Conservation (phyloP, 257 asterid species). For the Linderniella brevidens region DNA sequence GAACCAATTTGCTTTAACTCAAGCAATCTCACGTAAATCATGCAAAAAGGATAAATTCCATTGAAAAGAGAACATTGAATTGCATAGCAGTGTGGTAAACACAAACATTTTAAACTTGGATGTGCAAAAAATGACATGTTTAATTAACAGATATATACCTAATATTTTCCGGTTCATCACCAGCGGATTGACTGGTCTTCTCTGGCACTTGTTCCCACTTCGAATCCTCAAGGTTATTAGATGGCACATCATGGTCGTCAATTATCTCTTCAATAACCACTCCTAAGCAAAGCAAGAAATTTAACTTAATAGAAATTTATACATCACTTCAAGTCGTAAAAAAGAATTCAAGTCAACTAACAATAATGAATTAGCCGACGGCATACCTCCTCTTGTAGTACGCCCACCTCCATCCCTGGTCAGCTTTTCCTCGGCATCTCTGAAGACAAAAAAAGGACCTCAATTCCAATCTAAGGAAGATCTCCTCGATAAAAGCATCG, state of each 20-base stretch:
- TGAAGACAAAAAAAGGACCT: constrained; percentile 8
- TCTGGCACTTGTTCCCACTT: constrained; percentile 16
- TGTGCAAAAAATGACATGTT: neutral
- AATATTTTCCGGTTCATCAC: constrained; percentile 64
- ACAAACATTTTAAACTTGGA: too few relatives aligned
- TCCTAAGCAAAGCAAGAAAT: constrained; percentile 24
- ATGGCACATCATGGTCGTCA: constrained; percentile 44
- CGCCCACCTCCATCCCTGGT: constrained; percentile 33
- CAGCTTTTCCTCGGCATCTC: constrained; percentile 66
- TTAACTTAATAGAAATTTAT: neutral
- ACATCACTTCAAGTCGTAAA: too few relatives aligned
- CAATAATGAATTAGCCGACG: too few relatives aligned
- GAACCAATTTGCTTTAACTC: too few relatives aligned
- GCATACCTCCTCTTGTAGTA: constrained; percentile 30
- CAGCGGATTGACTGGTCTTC: constrained; percentile 18
- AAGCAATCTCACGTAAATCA: too few relatives aligned
- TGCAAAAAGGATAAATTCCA: too few relatives aligned
- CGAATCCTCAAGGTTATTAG: constrained; percentile 21
- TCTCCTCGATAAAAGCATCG: too few relatives aligned
- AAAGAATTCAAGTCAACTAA: too few relatives aligned
- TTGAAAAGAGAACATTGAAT: too few relatives aligned
- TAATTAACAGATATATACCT: constrained; percentile 35
- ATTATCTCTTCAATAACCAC: constrained; percentile 78
- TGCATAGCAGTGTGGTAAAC: too few relatives aligned
- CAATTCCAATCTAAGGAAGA: too few relatives aligned